Percentiles rank a stretch among this genome's conserved stretches.
phyloP scores from a whole-genome alignment of 257 asterid species.

The Asclepias syriaca region DNA sequence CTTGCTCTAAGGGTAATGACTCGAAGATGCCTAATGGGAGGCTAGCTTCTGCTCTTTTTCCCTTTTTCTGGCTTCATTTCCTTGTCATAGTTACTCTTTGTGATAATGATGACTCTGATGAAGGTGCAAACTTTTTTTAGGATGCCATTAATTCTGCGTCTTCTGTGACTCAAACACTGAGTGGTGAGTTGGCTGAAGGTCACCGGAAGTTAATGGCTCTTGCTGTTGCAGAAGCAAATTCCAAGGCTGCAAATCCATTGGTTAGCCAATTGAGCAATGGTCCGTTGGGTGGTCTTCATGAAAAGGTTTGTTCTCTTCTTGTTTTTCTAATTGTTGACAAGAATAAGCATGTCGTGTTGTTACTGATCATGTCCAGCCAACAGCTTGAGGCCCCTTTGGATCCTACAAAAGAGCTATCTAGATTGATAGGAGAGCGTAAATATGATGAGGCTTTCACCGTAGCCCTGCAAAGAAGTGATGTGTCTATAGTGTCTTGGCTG shows the following conservation, averaged over 20 bases:
- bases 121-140: constrained; percentile 28
- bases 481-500: constrained; percentile 79
- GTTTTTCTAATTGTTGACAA: not conserved
- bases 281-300: constrained; percentile 72
- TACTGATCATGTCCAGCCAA: not conserved
- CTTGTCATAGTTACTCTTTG: not conserved
- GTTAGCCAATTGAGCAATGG: constrained; percentile 77
- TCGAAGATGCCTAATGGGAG: not conserved
- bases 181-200: constrained; percentile 80
- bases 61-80: not conserved
- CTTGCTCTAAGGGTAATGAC: constrained; percentile 65
- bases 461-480: constrained; percentile 89
- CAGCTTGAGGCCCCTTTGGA: constrained; percentile 86
- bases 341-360: not conserved
- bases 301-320: constrained; percentile 51
- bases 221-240: constrained; percentile 65
- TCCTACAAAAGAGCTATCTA: constrained; percentile 92
- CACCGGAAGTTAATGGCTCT: constrained; percentile 81
- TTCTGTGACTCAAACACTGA: constrained; percentile 72
- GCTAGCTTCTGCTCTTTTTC: not conserved
- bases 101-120: not conserved
- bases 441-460: constrained; percentile 86
- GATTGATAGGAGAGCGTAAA: constrained; percentile 71
- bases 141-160: constrained; percentile 86
- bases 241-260: constrained; percentile 58